Evolutionary conservation across 129 eudicot species (phyloP).

Genomic region (Artemisia tridentata): DNA sequence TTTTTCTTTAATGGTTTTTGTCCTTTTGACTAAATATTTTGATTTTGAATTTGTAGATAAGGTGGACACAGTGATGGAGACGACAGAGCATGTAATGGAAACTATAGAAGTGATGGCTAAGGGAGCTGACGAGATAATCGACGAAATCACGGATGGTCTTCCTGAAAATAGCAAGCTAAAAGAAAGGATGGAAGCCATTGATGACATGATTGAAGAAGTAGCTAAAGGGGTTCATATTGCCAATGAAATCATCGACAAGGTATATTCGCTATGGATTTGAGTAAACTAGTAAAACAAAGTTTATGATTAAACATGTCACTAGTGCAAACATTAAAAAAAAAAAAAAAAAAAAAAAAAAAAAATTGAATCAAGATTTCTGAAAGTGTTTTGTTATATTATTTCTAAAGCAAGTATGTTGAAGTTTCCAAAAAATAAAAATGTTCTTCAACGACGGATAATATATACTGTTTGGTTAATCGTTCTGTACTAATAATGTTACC

Average conservation of each 20-base stretch:
- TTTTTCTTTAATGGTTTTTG: too few species aligned
- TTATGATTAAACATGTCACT: too few species aligned
- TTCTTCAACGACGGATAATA: too few species aligned
- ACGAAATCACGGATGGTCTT: conserved; percentile 37
- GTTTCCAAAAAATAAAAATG: too few species aligned
- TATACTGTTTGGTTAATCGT: too few species aligned
- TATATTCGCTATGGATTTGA: neutral
- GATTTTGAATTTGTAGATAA: conserved; percentile 8
- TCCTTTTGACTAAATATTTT: neutral
- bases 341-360: too few species aligned
- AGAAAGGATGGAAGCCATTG: conserved; percentile 29
- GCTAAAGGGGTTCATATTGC: conserved; percentile 39
- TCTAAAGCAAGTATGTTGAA: too few species aligned
- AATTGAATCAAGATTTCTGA: too few species aligned
- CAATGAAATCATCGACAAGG: conserved; percentile 41
- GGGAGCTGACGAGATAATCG: conserved; percentile 40
- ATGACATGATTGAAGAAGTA: conserved; percentile 34
- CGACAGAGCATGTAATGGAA: conserved; percentile 39
- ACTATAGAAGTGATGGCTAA: conserved; percentile 42
- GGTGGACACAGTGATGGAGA: conserved; percentile 34
- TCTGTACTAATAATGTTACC: too few species aligned
- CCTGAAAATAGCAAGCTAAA: conserved; percentile 34
- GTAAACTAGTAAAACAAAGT: too few species aligned
- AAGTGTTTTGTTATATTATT: too few species aligned
- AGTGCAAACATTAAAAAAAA: too few species aligned